Evolutionary conservation across 2,329 filamentous ascomycete species (phyloP), one percentile per base, ranked within the genome.

Genomic region (Amylocarpus encephaloides): DNA sequence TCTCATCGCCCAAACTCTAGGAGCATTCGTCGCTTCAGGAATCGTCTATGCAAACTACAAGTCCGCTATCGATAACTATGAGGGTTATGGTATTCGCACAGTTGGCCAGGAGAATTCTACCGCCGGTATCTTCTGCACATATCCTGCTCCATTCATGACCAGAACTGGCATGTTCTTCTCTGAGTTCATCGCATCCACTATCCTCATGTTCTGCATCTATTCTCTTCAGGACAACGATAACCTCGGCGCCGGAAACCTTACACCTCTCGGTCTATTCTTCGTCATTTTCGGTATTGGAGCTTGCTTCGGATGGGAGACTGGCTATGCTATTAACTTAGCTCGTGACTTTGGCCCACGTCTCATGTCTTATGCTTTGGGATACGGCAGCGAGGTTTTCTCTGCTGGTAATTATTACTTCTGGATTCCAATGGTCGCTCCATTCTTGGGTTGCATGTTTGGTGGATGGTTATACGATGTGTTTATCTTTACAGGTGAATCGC

Each of bases 231-330:
- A 84, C 54, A 69, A 72, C 43, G 71, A 76, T 12, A 80, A 79
- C 3, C 48, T 60, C 2, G 59, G 59, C 5, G 79, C 80, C 1
- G 79, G 78, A 0, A 72, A 74, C 0, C 58, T 81, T 19, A 72
- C 77, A 43, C 82, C 83, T 0, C 67, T 88, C 2, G 77, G 71
- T 7, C 67, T 88, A 3, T 86, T 87, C 70, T 87, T 88, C 66
- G 72, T 88, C 26, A 80, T 88, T 52, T 88, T 88, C 62, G 85
- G 83, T 9, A 83, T 88, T 35, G 84, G 83, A 18, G 81, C 82
- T 35, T 85, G 82, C 62, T 88, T 86, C 59, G 85, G 85, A 3
- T 88, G 83, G 82, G 79, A 88, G 64, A 90, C 85, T 0, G 84
- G 85, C 19, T 89, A 86, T 68, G 85, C 85, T 12, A 86, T 88